Evolutionary conservation across 257 asterid genomes (phyloP), one percentile per base, ranked within the genome.

Genomic region (Scutellaria barbata): DNA sequence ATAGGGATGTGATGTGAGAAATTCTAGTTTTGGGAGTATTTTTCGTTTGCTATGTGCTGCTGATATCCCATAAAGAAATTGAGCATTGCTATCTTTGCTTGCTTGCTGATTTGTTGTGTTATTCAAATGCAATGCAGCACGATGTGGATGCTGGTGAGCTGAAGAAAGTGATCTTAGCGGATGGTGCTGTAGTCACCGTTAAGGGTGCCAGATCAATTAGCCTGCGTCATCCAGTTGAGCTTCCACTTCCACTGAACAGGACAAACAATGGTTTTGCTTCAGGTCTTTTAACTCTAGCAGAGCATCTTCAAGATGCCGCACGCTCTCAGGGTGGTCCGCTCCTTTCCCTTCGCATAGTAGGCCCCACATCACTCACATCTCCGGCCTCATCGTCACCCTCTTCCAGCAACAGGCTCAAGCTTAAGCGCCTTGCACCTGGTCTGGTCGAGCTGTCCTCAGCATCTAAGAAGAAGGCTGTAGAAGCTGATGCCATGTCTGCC

Each of bases 141-240:
- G 85, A 81, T 22, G 85, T 81, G 66, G 85, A 81, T 62, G 85
- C 80, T 18, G 97, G 97, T 51, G 92, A 79, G 69, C 77, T 95
- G 80, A 92, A 85, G 85, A 89, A 95, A 79, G 98, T 95, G 47
- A 82, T 92, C 37, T 63, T 95, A 77, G 97, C 96, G 11, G 98
- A 95, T 37, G 99, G 98, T 7, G 96, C 99, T 6, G 96, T 89
- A 30, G 96, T 95, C 74, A 95, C 98, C 0, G 89, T 95, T 3
- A 95, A 88, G 84, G 98, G 99, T 71, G 99, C 99, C 50, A 81
- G 96, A 77, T 92, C 98, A 33, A 97, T 95, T 30, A 88, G 97
- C 85, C 59, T 95, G 46, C 95, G 97, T 3, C 95, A 89, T 55
- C 94, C 99, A 10, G 66, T 95, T 40, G 92, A 89, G 82, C 90